phyloP scores from a whole-genome alignment of 2,329 filamentous ascomycete genomes.

The Aspergillus hortae region DNA sequence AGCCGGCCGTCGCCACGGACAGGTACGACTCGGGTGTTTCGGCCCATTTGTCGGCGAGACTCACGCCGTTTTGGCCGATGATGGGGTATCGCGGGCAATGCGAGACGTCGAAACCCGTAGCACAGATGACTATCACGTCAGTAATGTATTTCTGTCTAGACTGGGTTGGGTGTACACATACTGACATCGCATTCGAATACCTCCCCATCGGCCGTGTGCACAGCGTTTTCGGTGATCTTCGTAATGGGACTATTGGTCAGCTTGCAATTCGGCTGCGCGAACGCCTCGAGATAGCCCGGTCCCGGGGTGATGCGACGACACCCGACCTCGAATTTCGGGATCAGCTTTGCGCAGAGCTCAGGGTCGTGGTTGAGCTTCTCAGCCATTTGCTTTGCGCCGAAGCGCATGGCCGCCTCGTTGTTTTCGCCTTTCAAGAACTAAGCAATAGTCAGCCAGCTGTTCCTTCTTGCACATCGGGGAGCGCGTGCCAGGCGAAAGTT shows the following conservation, averaged over 20 bases:
- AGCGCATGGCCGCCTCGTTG: conserved; percentile 11
- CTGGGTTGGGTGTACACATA: neutral
- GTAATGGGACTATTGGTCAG: conserved; percentile 14
- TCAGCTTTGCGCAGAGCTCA: conserved; percentile 20
- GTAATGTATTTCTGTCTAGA: neutral
- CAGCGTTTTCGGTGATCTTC: conserved; percentile 13
- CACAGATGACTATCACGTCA: conserved; percentile 24
- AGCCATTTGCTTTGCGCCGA: conserved; percentile 15
- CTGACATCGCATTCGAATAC: conserved; percentile 19
- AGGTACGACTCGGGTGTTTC: conserved; percentile 25
- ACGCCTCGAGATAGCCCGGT: conserved; percentile 24
- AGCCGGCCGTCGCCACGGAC: conserved; percentile 17
- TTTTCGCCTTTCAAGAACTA: conserved; percentile 17
- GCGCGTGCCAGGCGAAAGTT: conserved; percentile 15
- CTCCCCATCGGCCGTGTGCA: conserved; percentile 16
- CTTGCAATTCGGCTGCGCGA: conserved; percentile 16
- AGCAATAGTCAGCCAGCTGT: neutral
- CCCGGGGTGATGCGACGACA: conserved; percentile 22
- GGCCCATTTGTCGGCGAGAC: conserved; percentile 23
- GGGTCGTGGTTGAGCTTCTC: conserved; percentile 19
- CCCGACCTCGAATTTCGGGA: conserved; percentile 22
- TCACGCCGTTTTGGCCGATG: conserved; percentile 23
- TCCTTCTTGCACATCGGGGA: neutral
- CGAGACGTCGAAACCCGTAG: conserved; percentile 41
- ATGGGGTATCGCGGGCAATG: conserved; percentile 34